These are phyloP conservation scores for Porogramme epimiltina DNA, from an alignment of 1,284 basidiomycete species.

Conservation along the genomic window DNA sequence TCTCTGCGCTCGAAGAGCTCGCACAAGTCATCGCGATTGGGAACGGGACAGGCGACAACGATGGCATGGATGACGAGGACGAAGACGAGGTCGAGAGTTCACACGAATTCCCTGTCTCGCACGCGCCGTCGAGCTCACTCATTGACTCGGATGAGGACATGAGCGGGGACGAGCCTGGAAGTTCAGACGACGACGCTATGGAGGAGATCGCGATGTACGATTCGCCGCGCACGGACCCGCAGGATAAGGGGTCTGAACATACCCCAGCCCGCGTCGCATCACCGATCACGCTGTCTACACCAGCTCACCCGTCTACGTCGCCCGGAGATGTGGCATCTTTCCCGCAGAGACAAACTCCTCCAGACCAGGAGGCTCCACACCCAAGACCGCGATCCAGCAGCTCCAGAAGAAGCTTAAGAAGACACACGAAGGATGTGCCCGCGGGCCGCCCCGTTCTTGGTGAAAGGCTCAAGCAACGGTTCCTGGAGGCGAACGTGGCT, in stretches of 20 bases:
- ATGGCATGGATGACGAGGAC: slow-evolving; percentile 56
- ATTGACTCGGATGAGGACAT: slow-evolving; percentile 79
- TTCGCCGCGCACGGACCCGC: slow-evolving; percentile 34
- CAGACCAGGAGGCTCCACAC: slow-evolving; percentile 32
- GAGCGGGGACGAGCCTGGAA: slow-evolving; percentile 65
- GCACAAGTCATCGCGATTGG: slow-evolving; percentile 75
- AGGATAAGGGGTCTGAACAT: slow-evolving; percentile 2
- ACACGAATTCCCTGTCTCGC: slow-evolving; percentile 73
- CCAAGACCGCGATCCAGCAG: slow-evolving; percentile 40
- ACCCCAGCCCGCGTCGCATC: slow-evolving; percentile 8
- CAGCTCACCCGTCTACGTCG: slow-evolving; percentile 21
- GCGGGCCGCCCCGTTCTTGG: slow-evolving; percentile 54
- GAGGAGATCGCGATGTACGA: slow-evolving; percentile 78
- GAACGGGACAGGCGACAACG: slow-evolving; percentile 57
- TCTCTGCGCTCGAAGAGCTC: slow-evolving; percentile 80
- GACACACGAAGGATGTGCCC: slow-evolving; percentile 38
- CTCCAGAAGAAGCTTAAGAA: slow-evolving; percentile 56
- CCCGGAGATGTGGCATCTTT: slow-evolving; percentile 25
- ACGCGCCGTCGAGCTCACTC: slow-evolving; percentile 53
- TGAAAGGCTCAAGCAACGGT: slow-evolving; percentile 77
- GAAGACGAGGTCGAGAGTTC: slow-evolving; percentile 70
- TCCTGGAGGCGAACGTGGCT: slow-evolving; percentile 73
- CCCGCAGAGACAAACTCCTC: slow-evolving; percentile 29
- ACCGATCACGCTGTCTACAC: slow-evolving; percentile 9
- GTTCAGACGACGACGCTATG: slow-evolving; percentile 74